Base-by-base conservation (phyloP, 345 rosid species). In the Linum lewisii region DNA sequence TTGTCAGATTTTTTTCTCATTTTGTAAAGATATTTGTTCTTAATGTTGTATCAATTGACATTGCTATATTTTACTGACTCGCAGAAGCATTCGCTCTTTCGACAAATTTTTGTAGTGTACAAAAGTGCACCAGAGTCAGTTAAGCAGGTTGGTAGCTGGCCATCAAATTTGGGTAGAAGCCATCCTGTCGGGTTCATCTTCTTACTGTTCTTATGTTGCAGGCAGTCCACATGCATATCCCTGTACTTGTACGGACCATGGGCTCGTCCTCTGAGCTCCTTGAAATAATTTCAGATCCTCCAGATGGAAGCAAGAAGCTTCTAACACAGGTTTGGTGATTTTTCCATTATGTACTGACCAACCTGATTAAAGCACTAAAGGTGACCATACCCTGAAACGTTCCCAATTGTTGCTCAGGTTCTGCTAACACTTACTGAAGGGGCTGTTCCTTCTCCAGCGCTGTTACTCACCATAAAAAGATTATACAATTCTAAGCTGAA, bases 51-150 rank as follows among this genome's bases (percentile, higher is more conserved):
- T 44, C 53, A 5, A n/a, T 29, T 57, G 1, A 10, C 10, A 26
- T 7, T 57, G 26, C 19, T 25, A 18, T 32, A 13, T 57, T 57
- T 21, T 53, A 24, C 59, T 78, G 63, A 69, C 72, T 63, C 72
- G 49, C 99, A 93, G 99, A 93, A 85, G 64, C 99, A 93, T 69
- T 81, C 91, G 66, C 91, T 93, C 57, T 81, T 93, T 68, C 82
- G 78, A 24, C 79, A 89, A 78, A 81, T 93, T 69, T 87, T 93
- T 83, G 59, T 78, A 60, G 56, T 81, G 55, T 93, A 83, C 67
- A 66, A 70, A 66, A 69, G 82, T 51, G 68, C 97, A 65, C 77
- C 91, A 58, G 76, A 77, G 63, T 82, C 79, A 24, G 86, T 88
- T 42, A 87, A 83, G 76, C 86, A 93, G 99, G 99, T 88, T 57